Base-by-base conservation (phyloP, 1,139 yeast genomes). In the Protomyces inundatus region DNA sequence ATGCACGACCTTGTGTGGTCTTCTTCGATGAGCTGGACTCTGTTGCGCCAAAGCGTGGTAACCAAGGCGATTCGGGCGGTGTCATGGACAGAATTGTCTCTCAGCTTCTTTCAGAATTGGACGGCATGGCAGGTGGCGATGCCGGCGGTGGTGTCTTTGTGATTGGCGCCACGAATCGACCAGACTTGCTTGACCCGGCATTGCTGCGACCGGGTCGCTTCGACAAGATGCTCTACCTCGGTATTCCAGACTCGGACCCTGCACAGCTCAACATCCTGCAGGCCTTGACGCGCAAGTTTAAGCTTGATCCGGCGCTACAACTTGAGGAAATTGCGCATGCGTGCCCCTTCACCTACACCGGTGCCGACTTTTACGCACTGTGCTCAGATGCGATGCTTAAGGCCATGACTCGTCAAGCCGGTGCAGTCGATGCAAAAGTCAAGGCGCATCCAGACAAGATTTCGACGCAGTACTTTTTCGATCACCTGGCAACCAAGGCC, bases 11-110 rank as follows among this genome's bases (percentile, higher is more conserved):
- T 0, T 93, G 98, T 79, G 97, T 93, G 42, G 91, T 93, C 45
- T 93, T 93, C 74, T 93, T 93, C 72, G 98, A 93, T 77, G 98
- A 93, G 75, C 82, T 93, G 76, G 98, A 93, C 76, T 90, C 97
- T 1, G 97, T 91, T 1, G 98, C 98, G 0, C 98, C 98, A 0
- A 91, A 93, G 74, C 84, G 98, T 77, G 98, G 98, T 52, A 91
- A 93, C 73, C 97, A 91, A 73, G 98, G 98, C 40, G 98, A 93
- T 75, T 90, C 97, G 1, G 98, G 98, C 33, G 59, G 60, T 34
- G 62, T 60, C 14, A 64, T 58, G 66, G 98, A 93, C 74, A 82
- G 98, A 75, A 93, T 93, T 69, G 98, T 93, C 0, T 90, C 97
- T 0, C 98, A 93, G 74, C 78, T 93, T 58, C 79, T 93, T 59